Conservation (phyloP, 306 rosid species). For the Quercus glauca region DNA sequence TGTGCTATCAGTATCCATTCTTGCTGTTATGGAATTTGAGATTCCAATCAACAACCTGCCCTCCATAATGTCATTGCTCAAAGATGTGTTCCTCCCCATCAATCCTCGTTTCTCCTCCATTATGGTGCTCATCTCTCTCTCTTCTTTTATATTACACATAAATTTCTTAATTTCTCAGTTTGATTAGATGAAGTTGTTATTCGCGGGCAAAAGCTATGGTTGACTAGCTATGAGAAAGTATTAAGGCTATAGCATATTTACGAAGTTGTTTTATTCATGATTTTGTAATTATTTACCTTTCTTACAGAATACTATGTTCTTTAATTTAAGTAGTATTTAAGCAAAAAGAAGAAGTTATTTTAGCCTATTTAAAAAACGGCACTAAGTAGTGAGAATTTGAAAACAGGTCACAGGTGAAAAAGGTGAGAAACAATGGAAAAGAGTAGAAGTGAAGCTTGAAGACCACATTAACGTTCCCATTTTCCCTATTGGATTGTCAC, state of each 20-base stretch:
- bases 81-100: slow-evolving; percentile 43
- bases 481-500: not conserved
- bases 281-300: no score
- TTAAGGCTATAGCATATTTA: no score
- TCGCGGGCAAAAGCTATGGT: no score
- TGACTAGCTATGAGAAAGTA: no score
- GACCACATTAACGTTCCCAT: slow-evolving; percentile 6
- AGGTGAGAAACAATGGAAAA: slow-evolving; percentile 2
- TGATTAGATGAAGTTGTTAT: not conserved
- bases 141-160: not conserved
- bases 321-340: not conserved
- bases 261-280: no score
- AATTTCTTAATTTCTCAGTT: not conserved
- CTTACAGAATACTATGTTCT: not conserved
- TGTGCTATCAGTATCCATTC: slow-evolving; percentile 26
- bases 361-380: not conserved
- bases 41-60: slow-evolving; percentile 21
- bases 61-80: slow-evolving; percentile 18
- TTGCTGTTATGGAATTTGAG: slow-evolving; percentile 39
- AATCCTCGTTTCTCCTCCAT: slow-evolving; percentile 49
- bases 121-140: slow-evolving; percentile 36
- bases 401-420: not conserved
- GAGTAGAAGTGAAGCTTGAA: not conserved
- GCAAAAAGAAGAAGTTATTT: not conserved
- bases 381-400: not conserved